Percentiles rank a stretch among this genome's conserved stretches.
These are phyloP conservation scores for Saraca asoca DNA, from an alignment of 331 rosid genomes.

Conservation along the genomic window DNA sequence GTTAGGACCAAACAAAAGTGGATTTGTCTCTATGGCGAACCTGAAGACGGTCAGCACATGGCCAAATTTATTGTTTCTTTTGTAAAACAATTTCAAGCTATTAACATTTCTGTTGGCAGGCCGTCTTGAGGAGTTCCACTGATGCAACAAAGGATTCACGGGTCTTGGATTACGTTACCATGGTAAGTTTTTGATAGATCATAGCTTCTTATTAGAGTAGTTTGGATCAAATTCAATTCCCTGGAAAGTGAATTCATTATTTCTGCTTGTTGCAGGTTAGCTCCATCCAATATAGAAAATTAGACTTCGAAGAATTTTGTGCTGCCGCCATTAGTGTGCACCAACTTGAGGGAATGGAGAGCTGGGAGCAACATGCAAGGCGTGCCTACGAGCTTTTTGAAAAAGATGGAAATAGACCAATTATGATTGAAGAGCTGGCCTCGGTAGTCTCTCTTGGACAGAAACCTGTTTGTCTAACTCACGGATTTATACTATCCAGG, in stretches of 20 bases:
- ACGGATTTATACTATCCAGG: not conserved
- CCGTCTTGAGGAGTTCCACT: slow-evolving; percentile 60
- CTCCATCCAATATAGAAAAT: slow-evolving; percentile 77
- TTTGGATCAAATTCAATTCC: slow-evolving; percentile 2
- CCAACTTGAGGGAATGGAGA: slow-evolving; percentile 84
- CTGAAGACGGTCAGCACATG: slow-evolving; percentile 68
- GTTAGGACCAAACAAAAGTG: slow-evolving; percentile 78
- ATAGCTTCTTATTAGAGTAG: slow-evolving; percentile 9
- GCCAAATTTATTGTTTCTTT: not conserved
- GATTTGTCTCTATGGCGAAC: slow-evolving; percentile 82
- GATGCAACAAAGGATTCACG: slow-evolving; percentile 82
- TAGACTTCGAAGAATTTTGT: slow-evolving; percentile 93
- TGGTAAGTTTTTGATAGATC: slow-evolving; percentile 47
- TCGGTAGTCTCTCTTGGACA: slow-evolving; percentile 50
- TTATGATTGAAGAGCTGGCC: slow-evolving; percentile 43
- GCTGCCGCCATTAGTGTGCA: slow-evolving; percentile 85
- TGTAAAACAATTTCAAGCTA: slow-evolving; percentile 25
- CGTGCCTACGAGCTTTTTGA: slow-evolving; percentile 79
- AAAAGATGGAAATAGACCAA: slow-evolving; percentile 87
- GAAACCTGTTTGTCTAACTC: slow-evolving; percentile 3
- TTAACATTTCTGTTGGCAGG: slow-evolving; percentile 56
- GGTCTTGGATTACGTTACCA: slow-evolving; percentile 66
- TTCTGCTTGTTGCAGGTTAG: slow-evolving; percentile 60
- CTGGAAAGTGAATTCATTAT: slow-evolving; percentile 17
- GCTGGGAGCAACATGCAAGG: slow-evolving; percentile 91